Evolutionary conservation across 371 early-diverging fungal species (phyloP).

Genomic region (Rhizopus arrhizus): DNA sequence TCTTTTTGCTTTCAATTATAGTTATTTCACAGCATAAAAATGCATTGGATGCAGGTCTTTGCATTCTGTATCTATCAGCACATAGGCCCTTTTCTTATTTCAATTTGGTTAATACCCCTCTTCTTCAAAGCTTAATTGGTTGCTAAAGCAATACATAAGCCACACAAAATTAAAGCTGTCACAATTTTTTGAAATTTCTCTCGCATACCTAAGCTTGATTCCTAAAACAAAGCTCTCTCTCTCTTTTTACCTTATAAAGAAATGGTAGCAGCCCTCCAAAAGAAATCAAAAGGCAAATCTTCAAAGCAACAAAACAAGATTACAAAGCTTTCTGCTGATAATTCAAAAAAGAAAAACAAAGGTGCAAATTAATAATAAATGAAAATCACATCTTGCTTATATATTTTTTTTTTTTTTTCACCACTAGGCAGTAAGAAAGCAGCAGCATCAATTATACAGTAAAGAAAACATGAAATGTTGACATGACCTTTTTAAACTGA

Average conservation of each 20-base stretch:
- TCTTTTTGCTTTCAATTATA: too few species aligned
- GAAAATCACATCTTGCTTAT: not conserved
- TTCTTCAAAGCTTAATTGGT: too few species aligned
- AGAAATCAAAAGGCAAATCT: constrained; percentile 1
- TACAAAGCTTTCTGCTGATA: not conserved
- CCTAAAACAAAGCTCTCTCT: not conserved
- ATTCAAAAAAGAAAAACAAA: constrained; percentile 1
- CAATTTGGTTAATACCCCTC: too few species aligned
- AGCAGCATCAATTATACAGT: not conserved
- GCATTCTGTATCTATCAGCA: too few species aligned
- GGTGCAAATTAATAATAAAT: not conserved
- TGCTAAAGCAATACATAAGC: too few species aligned
- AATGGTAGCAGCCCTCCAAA: not conserved
- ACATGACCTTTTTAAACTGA: not conserved
- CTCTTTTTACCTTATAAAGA: not conserved
- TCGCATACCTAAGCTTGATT: not conserved
- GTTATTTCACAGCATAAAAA: too few species aligned
- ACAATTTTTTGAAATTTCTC: not conserved
- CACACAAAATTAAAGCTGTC: not conserved
- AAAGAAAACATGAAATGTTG: not conserved
- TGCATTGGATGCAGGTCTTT: too few species aligned
- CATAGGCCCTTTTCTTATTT: too few species aligned
- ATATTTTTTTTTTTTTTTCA: not conserved
- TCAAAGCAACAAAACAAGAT: not conserved
- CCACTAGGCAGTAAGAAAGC: not conserved